phyloP scores from a whole-genome alignment of 129 eudicot genomes.

The Daucus carota region DH1_v3.0 NC_030381.2:34576001-34576500 shows the following conservation, averaged over 20 bases:
- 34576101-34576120: conserved; percentile 76
- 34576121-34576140: conserved; percentile 61
- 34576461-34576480: conserved; percentile 82
- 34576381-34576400: conserved; percentile 63
- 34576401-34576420: conserved; percentile 57
- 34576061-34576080: conserved; percentile 92
- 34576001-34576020: too few species aligned
- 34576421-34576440: conserved; percentile 21
- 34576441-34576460: conserved; percentile 82
- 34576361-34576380: conserved; percentile 54
- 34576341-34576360: conserved; percentile 36
- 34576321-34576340: conserved; percentile 48
- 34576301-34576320: conserved; percentile 66
- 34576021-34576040: too few species aligned
- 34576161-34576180: conserved; percentile 65
- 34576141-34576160: conserved; percentile 62
- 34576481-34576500: conserved; percentile 46
- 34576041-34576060: conserved; percentile 9
- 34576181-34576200: conserved; percentile 55
- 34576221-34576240: conserved; percentile 71
- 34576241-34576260: conserved; percentile 85
- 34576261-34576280: conserved; percentile 86
- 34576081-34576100: conserved; percentile 56
- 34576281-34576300: conserved; percentile 75
- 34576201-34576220: conserved; percentile 58